Percentiles rank a stretch among this genome's conserved stretches.
phyloP scores from a whole-genome alignment of 1,284 basidiomycete genomes.

The Wallemia ichthyophaga region DNA sequence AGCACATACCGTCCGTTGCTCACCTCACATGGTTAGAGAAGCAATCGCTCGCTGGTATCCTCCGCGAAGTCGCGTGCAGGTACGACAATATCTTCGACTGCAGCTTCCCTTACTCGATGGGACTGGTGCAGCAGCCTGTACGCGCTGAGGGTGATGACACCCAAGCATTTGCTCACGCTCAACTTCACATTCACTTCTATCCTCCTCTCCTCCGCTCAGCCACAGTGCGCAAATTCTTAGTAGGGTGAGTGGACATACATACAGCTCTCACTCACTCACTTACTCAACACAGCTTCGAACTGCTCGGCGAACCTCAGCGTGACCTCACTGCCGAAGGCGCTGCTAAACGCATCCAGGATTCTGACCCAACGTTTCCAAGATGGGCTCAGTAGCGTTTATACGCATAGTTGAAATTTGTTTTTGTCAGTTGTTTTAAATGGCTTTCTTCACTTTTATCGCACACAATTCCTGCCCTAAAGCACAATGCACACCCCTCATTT shows the following conservation, averaged over 20 bases:
- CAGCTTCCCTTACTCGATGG: constrained; percentile 92
- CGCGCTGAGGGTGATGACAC: constrained; percentile 14
- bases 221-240: constrained; percentile 32
- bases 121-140: constrained; percentile 50
- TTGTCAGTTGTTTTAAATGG: too few species aligned
- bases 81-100: constrained; percentile 64
- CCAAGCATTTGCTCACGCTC: constrained; percentile 19
- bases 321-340: background rate
- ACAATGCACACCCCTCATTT: too few species aligned
- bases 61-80: constrained; percentile 34
- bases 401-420: too few species aligned
- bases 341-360: background rate
- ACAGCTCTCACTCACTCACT: too few species aligned
- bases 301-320: background rate
- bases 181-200: constrained; percentile 66
- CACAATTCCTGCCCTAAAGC: too few species aligned
- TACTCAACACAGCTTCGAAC: background rate
- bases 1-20: constrained; percentile 40
- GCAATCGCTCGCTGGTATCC: constrained; percentile 29
- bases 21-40: constrained; percentile 33
- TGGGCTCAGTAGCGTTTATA: background rate
- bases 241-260: background rate
- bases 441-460: too few species aligned
- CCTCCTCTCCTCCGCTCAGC: constrained; percentile 61
- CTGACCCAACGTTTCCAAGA: background rate